Percentiles rank a stretch among this genome's conserved stretches.
Conservation (phyloP, 2,329 filamentous ascomycete genomes). For the Stagonosporopsis cucurbitacearum region DNA sequence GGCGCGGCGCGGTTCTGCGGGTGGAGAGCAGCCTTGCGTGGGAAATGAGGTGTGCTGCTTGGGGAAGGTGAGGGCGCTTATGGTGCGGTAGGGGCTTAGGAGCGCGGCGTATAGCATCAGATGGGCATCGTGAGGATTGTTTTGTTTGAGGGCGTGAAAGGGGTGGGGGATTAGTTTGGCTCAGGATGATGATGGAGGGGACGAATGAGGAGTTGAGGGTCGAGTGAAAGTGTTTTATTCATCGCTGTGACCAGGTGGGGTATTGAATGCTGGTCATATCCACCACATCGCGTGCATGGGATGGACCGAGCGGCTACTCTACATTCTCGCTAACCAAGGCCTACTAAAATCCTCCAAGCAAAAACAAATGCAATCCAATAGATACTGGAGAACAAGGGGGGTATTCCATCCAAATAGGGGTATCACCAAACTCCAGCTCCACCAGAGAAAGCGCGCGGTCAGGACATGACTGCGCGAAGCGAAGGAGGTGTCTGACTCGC, state of each 20-base stretch:
- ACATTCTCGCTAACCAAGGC: background rate
- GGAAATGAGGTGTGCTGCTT: background rate
- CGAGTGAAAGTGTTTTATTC: background rate
- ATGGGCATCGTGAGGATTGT: background rate
- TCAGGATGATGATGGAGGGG: background rate
- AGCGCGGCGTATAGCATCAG: background rate
- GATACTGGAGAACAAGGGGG: conserved; percentile 13
- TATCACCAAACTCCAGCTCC: conserved; percentile 52
- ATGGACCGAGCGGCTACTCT: background rate
- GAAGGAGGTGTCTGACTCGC: conserved; percentile 17
- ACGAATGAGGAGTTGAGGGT: background rate
- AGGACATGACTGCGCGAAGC: conserved; percentile 13
- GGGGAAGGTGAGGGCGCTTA: background rate
- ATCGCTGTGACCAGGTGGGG: background rate
- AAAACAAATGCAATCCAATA: conserved; percentile 15
- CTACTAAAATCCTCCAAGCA: conserved; percentile 1
- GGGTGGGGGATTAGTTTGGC: background rate
- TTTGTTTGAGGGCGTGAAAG: background rate
- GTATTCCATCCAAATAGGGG: conserved; percentile 33
- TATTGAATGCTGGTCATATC: background rate
- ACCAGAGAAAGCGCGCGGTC: conserved; percentile 41
- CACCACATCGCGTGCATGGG: background rate
- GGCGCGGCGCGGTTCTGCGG: background rate
- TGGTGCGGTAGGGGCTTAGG: background rate
- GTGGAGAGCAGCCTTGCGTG: background rate